phyloP scores from a whole-genome alignment of 495 filamentous ascomycete genomes.

The Bombardia bombarda region DNA sequence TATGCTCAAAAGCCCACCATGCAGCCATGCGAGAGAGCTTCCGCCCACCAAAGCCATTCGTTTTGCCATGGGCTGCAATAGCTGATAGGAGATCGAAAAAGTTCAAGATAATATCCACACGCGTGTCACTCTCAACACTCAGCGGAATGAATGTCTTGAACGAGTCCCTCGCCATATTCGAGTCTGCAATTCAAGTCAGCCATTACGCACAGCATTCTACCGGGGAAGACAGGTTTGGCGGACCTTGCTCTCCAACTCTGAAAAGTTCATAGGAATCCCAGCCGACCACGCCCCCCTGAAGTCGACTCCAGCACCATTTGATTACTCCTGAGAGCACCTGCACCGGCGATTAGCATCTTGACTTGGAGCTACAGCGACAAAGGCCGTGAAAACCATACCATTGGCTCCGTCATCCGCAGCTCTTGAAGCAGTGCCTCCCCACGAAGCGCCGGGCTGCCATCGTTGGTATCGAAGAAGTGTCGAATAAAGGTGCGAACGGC shows the following conservation, averaged over 20 bases:
- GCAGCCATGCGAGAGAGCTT: constrained; percentile 93
- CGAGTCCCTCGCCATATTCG: constrained; percentile 81
- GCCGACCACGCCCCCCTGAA: constrained; percentile 85
- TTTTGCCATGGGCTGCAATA: constrained; percentile 71
- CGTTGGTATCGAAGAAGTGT: constrained; percentile 73
- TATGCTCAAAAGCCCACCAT: constrained; percentile 98
- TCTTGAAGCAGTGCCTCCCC: constrained; percentile 75
- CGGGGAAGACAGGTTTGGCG: constrained; percentile 5
- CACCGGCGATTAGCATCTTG: constrained; percentile 11
- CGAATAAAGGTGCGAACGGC: constrained; percentile 86
- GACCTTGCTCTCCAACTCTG: constrained; percentile 90
- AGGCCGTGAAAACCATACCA: constrained; percentile 48
- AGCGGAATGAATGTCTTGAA: constrained; percentile 96
- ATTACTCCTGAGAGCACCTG: constrained; percentile 89
- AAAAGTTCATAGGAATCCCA: constrained; percentile 98
- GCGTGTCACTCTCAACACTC: constrained; percentile 81
- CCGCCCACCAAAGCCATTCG: constrained; percentile 84
- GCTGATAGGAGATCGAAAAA: constrained; percentile 94
- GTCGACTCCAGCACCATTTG: constrained; percentile 98
- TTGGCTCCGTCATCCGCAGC: constrained; percentile 85
- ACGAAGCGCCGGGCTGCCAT: constrained; percentile 42
- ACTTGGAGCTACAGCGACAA: background rate
- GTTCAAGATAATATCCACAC: constrained; percentile 84
- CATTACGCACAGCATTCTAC: no score
- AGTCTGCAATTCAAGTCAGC: constrained; percentile 50